Conservation (phyloP, 352 stramenopile genomes). For the Phytophthora constricta region DNA sequence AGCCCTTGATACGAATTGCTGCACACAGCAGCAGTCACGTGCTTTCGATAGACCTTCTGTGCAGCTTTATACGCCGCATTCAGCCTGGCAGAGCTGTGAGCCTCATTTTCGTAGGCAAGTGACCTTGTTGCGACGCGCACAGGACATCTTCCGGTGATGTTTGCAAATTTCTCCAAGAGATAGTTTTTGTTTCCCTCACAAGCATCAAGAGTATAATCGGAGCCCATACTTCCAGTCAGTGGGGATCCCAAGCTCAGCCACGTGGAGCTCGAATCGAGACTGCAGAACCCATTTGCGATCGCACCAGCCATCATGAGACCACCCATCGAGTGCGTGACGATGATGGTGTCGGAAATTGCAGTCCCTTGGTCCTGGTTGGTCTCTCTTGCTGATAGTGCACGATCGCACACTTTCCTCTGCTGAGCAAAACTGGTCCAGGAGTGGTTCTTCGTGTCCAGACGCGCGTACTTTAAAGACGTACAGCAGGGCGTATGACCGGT, state of each 20-base stretch:
- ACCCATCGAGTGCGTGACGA: conserved; percentile 35
- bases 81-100: conserved; percentile 10
- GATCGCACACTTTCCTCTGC: conserved; percentile 24
- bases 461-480: conserved; percentile 23
- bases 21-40: conserved; percentile 40
- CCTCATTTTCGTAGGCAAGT: conserved; percentile 30
- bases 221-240: conserved; percentile 31
- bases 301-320: conserved; percentile 25
- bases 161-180: conserved; percentile 14
- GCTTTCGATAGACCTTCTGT: conserved; percentile 28
- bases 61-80: conserved; percentile 31
- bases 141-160: conserved; percentile 20
- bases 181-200: conserved; percentile 23
- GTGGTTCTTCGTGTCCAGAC: conserved; percentile 23
- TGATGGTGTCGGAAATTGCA: conserved; percentile 25
- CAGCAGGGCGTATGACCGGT: conserved; percentile 27
- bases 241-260: conserved; percentile 40
- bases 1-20: conserved; percentile 35
- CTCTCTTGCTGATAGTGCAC: conserved; percentile 15
- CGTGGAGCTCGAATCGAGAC: conserved; percentile 26
- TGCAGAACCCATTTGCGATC: conserved; percentile 25
- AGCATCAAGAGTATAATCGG: conserved; percentile 20
- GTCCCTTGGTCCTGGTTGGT: conserved; percentile 16
- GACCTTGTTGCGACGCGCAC: conserved; percentile 23
- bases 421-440: conserved; percentile 3